Evolutionary conservation across 2,329 filamentous ascomycete species (phyloP), one percentile per base, ranked within the genome.

Genomic region (Aspergillus sp.): DNA sequence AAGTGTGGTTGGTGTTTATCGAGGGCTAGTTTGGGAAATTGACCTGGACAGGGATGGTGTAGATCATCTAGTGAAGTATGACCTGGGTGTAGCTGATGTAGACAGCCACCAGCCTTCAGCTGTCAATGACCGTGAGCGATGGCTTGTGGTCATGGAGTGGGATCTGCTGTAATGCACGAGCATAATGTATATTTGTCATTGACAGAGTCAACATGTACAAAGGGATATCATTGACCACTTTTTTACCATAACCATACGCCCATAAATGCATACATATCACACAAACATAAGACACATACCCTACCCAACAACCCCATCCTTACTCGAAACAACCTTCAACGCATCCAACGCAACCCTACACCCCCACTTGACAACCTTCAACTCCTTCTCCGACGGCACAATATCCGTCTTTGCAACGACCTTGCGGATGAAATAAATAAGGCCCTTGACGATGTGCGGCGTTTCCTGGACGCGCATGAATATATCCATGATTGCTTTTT

Each of bases 401-500:
- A 77, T 60, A 57, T 81, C 79, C 0, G 84, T 85, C 63, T 83
- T 86, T 4, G 79, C 74, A 13, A 96, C 77, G 41, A 85, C 79
- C 64, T 86, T 90, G 60, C 82, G 81, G 45, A 97, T 61, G 62
- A 95, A 93, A 67, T 85, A 94, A 52, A 86, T 83, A 54, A 96
- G 61, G 0, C 88, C 87, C 48, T 81, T 81, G 4, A 84, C 81
- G 52, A 96, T 78, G 49, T 84, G 80, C 0, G 83, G 81, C 2
- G 81, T 76, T 30, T 82, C 80, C 49, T 80, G 79, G 1, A 81
- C 79, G 9, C 79, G 79, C 15, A 78, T 70, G 63, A 95, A 88
- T 1, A 89, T 71, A 43, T 82, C 82, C 53, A 80, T 73, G 23
- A 95, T 69, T 1, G 74, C 72, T 46, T 75, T 74, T 49, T 83